phyloP scores from a whole-genome alignment of 331 rosid species.

The Cydonia oblonga region DNA sequence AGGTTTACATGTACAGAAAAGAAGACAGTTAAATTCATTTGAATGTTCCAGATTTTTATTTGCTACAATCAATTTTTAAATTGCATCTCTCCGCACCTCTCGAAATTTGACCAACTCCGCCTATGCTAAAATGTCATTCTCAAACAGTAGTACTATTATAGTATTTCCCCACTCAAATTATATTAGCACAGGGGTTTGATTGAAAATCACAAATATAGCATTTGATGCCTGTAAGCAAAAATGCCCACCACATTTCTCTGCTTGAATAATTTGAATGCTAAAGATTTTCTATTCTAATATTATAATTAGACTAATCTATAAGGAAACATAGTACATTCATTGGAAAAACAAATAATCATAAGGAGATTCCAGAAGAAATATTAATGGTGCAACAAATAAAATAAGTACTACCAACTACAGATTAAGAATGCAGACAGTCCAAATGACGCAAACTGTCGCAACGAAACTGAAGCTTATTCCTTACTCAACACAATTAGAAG shows the following conservation, averaged over 20 bases:
- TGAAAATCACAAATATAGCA: neutral
- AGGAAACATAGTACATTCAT: neutral
- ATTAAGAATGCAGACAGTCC: neutral
- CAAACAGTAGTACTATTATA: neutral
- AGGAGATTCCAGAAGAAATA: neutral
- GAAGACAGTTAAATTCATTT: neutral
- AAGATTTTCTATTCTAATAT: neutral
- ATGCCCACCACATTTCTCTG: neutral
- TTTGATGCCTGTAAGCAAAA: neutral
- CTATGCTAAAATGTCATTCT: neutral
- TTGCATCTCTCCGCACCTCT: neutral
- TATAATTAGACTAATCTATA: neutral
- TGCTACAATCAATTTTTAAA: neutral
- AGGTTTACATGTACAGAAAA: neutral
- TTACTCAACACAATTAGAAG: too few relatives aligned
- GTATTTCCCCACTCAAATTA: neutral
- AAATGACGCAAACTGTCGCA: neutral
- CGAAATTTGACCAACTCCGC: neutral
- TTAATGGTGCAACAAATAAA: neutral
- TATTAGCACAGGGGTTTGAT: neutral
- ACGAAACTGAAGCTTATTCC: neutral
- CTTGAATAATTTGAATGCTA: neutral
- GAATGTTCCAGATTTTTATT: neutral
- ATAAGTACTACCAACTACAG: neutral
- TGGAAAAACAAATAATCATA: neutral